Conservation (phyloP, 129 eudicot genomes). For the Deinandra increscens region DNA sequence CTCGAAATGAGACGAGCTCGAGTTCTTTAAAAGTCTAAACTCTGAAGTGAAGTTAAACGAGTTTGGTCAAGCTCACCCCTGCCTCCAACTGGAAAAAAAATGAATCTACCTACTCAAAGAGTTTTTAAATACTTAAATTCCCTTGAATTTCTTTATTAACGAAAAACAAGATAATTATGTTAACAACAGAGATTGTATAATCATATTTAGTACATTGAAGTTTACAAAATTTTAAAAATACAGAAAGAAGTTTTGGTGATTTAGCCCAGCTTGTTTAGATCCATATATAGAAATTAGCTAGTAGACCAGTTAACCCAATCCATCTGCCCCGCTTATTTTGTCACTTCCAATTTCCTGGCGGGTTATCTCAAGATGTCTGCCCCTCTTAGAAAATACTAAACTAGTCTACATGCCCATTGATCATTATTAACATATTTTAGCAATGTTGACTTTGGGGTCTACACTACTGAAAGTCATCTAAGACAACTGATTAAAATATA, state of each 20-base stretch:
- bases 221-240: not conserved
- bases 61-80: not conserved
- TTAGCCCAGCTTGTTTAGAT: not conserved
- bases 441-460: not conserved
- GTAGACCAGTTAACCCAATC: not conserved
- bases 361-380: conserved; percentile 5
- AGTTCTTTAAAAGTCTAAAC: too few species aligned
- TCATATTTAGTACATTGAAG: not conserved
- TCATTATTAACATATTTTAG: not conserved
- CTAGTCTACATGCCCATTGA: not conserved
- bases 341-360: not conserved
- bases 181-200: too few species aligned
- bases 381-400: not conserved
- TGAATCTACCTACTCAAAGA: not conserved
- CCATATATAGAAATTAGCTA: not conserved
- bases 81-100: too few species aligned
- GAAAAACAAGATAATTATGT: not conserved
- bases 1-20: too few species aligned
- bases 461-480: not conserved
- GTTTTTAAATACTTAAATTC: not conserved
- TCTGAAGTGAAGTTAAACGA: too few species aligned
- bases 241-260: not conserved
- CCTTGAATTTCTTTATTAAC: not conserved
- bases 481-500: conserved; percentile 10
- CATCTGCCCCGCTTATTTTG: not conserved